Evolutionary conservation across 1,284 basidiomycete genomes (phyloP).

Genomic region (Exobasidium rhododendri): DNA sequence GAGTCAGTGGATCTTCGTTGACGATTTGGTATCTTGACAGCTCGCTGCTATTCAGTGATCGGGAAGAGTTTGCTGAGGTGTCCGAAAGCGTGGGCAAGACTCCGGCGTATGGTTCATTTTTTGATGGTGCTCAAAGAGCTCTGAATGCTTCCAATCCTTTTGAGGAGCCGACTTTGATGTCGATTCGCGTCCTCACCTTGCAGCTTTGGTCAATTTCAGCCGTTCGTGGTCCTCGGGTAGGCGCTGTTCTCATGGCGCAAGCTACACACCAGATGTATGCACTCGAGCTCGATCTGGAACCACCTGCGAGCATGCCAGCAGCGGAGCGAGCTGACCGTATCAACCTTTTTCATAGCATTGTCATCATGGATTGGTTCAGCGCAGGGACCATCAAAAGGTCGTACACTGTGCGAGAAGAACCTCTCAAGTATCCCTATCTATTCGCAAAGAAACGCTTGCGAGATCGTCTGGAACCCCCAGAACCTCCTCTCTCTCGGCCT

Average conservation of each 20-base stretch:
- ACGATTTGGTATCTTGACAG: slow-evolving; percentile 16
- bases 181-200: slow-evolving; percentile 29
- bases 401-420: slow-evolving; percentile 9
- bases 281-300: slow-evolving; percentile 40
- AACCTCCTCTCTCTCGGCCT: neutral
- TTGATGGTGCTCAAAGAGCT: slow-evolving; percentile 32
- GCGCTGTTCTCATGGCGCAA: slow-evolving; percentile 25
- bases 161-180: slow-evolving; percentile 39
- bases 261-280: slow-evolving; percentile 34
- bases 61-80: slow-evolving; percentile 19
- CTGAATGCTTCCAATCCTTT: slow-evolving; percentile 36
- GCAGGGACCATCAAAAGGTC: slow-evolving; percentile 16
- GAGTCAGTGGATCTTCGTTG: too few relatives aligned
- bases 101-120: slow-evolving; percentile 26
- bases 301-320: slow-evolving; percentile 26
- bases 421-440: slow-evolving; percentile 16
- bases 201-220: slow-evolving; percentile 23
- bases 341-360: slow-evolving; percentile 30
- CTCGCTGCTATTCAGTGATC: slow-evolving; percentile 14
- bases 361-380: slow-evolving; percentile 30
- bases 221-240: slow-evolving; percentile 33
- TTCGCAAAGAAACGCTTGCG: slow-evolving; percentile 13
- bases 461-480: neutral
- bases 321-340: slow-evolving; percentile 35
- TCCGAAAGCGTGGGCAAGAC: slow-evolving; percentile 21